Evolutionary conservation across 2,329 filamentous ascomycete genomes (phyloP).

Genomic region (Aspergillus pseudoglaucus): DNA sequence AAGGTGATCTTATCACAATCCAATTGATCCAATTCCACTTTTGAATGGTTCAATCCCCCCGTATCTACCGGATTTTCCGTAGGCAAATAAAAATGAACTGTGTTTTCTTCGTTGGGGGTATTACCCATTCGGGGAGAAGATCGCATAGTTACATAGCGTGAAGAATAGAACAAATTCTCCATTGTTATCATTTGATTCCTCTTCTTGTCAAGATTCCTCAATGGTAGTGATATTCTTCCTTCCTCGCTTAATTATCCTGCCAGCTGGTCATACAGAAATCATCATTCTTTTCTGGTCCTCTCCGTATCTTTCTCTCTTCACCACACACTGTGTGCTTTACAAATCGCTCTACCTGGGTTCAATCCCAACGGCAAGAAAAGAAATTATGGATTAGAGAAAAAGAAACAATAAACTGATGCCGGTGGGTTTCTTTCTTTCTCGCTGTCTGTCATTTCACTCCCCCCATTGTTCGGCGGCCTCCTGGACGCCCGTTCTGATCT

Average conservation of each 20-base stretch:
- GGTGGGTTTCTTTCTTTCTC: slow-evolving; percentile 12
- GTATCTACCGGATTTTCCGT: too few relatives aligned
- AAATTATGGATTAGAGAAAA: not conserved
- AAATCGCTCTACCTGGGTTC: too few relatives aligned
- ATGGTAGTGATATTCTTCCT: not conserved
- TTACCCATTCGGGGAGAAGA: too few relatives aligned
- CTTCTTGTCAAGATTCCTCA: not conserved
- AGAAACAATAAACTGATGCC: slow-evolving; percentile 17
- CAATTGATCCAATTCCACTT: not conserved
- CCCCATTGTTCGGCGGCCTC: slow-evolving; percentile 4
- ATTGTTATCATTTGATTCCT: not conserved
- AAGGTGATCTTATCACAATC: not conserved
- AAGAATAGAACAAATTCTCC: too few relatives aligned
- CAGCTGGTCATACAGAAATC: too few relatives aligned
- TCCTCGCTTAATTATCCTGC: not conserved
- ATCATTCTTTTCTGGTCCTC: slow-evolving; percentile 1
- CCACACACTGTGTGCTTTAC: not conserved
- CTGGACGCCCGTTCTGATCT: not conserved
- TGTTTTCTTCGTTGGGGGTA: too few relatives aligned
- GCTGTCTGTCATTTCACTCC: not conserved
- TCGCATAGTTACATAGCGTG: too few relatives aligned
- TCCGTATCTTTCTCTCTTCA: slow-evolving; percentile 6
- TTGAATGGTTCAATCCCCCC: too few relatives aligned
- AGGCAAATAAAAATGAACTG: too few relatives aligned
- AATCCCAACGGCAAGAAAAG: not conserved